phyloP scores from a whole-genome alignment of 441 rosid species.

The Erodium texanum region DNA sequence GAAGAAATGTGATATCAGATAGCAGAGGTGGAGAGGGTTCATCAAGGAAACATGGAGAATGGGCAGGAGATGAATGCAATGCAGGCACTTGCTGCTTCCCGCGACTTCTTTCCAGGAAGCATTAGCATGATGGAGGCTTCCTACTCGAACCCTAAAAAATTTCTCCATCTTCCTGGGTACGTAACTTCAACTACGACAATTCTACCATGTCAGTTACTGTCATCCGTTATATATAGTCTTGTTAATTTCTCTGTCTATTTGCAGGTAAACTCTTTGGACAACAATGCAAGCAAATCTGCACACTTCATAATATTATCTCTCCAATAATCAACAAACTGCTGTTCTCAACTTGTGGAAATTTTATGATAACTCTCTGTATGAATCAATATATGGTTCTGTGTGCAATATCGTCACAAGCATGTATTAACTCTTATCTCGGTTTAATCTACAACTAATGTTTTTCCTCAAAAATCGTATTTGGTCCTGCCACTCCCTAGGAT shows the following conservation, averaged over 20 bases:
- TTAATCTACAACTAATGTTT: no score
- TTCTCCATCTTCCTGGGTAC: constrained; percentile 65
- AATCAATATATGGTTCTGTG: neutral
- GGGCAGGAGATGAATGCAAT: constrained; percentile 66
- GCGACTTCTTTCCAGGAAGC: constrained; percentile 67
- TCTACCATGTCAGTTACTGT: no score
- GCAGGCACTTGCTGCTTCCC: constrained; percentile 65
- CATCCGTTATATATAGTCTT: no score
- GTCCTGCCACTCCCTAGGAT: constrained; percentile 80
- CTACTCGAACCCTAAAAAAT: constrained; percentile 51
- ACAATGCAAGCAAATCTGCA: neutral
- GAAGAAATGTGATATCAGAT: constrained; percentile 48
- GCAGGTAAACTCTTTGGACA: neutral
- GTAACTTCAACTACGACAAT: no score
- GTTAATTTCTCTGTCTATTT: neutral
- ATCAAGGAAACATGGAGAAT: constrained; percentile 44
- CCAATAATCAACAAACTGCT: neutral
- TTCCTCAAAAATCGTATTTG: constrained; percentile 66
- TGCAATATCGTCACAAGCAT: neutral
- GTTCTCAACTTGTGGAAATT: neutral
- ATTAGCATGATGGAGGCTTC: constrained; percentile 38
- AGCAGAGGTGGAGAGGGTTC: constrained; percentile 74
- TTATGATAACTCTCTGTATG: neutral
- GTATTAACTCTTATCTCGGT: no score
- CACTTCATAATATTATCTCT: neutral